These are phyloP conservation scores for Urtica urens DNA, from an alignment of 306 rosid genomes.

Conservation along the genomic window DNA sequence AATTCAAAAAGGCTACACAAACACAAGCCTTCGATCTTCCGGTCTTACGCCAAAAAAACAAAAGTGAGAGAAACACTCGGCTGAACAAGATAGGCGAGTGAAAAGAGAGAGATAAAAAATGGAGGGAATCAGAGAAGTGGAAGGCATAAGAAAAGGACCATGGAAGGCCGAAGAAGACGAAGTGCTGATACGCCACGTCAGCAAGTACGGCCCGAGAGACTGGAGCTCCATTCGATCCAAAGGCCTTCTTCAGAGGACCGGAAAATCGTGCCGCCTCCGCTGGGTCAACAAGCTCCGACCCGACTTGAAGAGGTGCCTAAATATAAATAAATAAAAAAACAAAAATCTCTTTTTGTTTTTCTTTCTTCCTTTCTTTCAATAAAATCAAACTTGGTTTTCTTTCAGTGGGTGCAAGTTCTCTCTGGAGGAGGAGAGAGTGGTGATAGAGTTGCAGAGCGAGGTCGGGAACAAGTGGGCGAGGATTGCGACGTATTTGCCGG, in stretches of 20 bases:
- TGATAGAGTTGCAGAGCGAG: conserved; percentile 73
- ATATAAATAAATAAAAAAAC: not conserved
- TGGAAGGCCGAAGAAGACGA: conserved; percentile 80
- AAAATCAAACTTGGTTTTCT: not conserved
- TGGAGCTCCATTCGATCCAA: conserved; percentile 99
- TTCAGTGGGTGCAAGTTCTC: conserved; percentile 82
- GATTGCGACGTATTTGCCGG: conserved; percentile 64
- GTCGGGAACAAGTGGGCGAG: conserved; percentile 92
- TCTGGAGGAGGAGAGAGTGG: conserved; percentile 72
- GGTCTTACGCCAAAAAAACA: not conserved
- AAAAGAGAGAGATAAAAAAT: conserved; percentile 19
- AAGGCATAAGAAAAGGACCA: conserved; percentile 57
- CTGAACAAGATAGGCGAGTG: too few relatives aligned
- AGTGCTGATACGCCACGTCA: conserved; percentile 55
- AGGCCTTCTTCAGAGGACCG: conserved; percentile 76
- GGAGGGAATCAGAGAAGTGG: conserved; percentile 45
- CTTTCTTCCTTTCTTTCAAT: not conserved
- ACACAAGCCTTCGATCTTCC: too few relatives aligned
- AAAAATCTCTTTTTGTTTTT: not conserved
- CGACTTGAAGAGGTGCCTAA: conserved; percentile 66
- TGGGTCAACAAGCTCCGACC: conserved; percentile 95
- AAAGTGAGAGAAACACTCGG: not conserved
- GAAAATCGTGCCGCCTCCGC: conserved; percentile 93
- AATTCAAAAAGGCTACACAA: too few relatives aligned
- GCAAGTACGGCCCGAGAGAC: conserved; percentile 65